phyloP scores from a whole-genome alignment of 2,329 filamentous ascomycete species.

The Penicillium sp. region DNA sequence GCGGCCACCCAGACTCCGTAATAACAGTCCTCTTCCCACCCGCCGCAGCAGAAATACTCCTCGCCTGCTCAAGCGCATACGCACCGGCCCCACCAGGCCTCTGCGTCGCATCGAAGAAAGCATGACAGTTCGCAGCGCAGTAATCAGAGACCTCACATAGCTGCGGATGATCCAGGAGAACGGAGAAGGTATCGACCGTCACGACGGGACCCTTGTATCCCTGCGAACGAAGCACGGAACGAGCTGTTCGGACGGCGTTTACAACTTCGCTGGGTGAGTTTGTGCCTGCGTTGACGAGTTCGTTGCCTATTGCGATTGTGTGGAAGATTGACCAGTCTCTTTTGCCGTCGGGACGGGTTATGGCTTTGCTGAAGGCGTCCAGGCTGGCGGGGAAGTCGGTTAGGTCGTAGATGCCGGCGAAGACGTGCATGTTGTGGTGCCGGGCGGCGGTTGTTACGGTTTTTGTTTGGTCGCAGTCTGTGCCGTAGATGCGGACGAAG shows the following conservation, averaged over 20 bases:
- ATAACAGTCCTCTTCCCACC: constrained; percentile 64
- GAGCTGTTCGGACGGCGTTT: constrained; percentile 55
- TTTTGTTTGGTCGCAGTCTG: constrained; percentile 69
- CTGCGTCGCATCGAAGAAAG: constrained; percentile 71
- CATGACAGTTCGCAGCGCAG: constrained; percentile 76
- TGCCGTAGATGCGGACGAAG: constrained; percentile 72
- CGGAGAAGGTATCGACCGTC: constrained; percentile 73
- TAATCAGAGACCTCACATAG: constrained; percentile 73
- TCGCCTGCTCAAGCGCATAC: constrained; percentile 60
- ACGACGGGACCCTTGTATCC: constrained; percentile 73
- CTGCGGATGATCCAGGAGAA: constrained; percentile 61
- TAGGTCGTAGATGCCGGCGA: constrained; percentile 70
- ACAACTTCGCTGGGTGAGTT: constrained; percentile 54
- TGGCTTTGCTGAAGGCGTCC: constrained; percentile 56
- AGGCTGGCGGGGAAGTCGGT: constrained; percentile 55
- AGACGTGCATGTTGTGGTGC: constrained; percentile 63
- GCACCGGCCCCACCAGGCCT: constrained; percentile 59
- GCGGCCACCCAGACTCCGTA: constrained; percentile 83
- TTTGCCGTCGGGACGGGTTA: constrained; percentile 41
- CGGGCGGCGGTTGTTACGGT: constrained; percentile 61
- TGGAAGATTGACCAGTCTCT: constrained; percentile 64
- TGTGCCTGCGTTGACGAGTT: constrained; percentile 65
- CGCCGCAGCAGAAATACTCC: constrained; percentile 44
- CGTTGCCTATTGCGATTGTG: constrained; percentile 75
- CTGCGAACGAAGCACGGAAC: constrained; percentile 54